Base-by-base conservation (phyloP, 1,139 yeast species). In the Suhomyces yuchorum region DNA sequence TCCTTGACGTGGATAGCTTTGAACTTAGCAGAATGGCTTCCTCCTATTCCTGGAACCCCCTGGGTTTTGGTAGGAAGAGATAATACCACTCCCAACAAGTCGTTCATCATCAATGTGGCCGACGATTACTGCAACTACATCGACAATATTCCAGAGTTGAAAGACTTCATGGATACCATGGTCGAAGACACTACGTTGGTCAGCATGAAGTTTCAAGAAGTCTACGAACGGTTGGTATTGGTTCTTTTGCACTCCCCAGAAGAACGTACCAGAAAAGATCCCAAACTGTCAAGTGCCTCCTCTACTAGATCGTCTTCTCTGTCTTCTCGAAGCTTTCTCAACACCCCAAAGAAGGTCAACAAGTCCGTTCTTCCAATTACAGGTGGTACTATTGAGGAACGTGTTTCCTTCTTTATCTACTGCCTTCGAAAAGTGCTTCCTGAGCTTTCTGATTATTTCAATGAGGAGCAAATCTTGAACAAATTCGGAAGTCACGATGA, bases 11-110 rank as follows among this genome's bases (percentile, higher is more conserved):
- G 97, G 96, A 81, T 88, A 19, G 97, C 96, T 0, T 70, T 89
- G 40, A 91, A 91, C 8, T 70, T 92, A 45, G 95, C 96, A 1
- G 96, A 90, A 64, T 90, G 96, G 96, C 78, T 86, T 33, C 95
- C 96, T 7, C 88, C 90, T 3, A 64, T 75, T 28, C 70, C 71
- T 3, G 65, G 70, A 24, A 72, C 78, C 14, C 65, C 71, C 1
- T 73, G 73, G 75, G 79, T 75, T 6, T 60, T 75, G 43, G 66
- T 69, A 18, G 80, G 80, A 2, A 65, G 79, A 50, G 78, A 73
- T 52, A 56, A 62, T 30, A 50, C 61, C 2, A 52, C 60, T 8
- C 49, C 50, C 30, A 55, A 60, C 14, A 61, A 67, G 44, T 53
- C 66, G 19, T 61, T 67, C 30, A 60, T 71, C 14, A 73, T 78